These are phyloP conservation scores for Vanrija pseudolonga DNA, from an alignment of 1,284 basidiomycete genomes.

Conservation along the genomic window DNA sequence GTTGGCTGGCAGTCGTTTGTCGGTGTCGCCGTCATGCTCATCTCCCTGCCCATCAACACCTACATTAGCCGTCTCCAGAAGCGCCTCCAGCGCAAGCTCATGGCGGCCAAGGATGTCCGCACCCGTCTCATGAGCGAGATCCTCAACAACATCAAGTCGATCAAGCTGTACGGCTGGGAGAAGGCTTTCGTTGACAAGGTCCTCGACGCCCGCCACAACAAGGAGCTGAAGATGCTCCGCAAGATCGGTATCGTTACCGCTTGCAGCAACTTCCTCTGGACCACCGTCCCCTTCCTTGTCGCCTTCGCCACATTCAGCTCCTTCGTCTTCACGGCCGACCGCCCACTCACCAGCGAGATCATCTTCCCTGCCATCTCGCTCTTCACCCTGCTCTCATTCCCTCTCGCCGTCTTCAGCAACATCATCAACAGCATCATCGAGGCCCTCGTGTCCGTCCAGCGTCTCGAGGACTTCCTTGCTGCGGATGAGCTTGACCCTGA, in stretches of 20 bases:
- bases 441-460: slow-evolving; percentile 76
- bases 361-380: slow-evolving; percentile 93
- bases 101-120: slow-evolving; percentile 72
- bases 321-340: slow-evolving; percentile 65
- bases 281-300: slow-evolving; percentile 59
- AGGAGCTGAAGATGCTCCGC: slow-evolving; percentile 74
- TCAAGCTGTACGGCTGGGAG: slow-evolving; percentile 64
- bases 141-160: slow-evolving; percentile 79
- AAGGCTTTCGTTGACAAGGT: slow-evolving; percentile 71
- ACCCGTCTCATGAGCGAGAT: slow-evolving; percentile 58
- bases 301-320: slow-evolving; percentile 81
- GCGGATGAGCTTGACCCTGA: slow-evolving; percentile 77
- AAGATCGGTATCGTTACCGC: slow-evolving; percentile 70
- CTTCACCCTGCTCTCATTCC: slow-evolving; percentile 90
- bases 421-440: slow-evolving; percentile 50
- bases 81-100: slow-evolving; percentile 75
- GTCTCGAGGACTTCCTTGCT: slow-evolving; percentile 71
- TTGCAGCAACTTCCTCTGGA: slow-evolving; percentile 33
- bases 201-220: slow-evolving; percentile 72
- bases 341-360: slow-evolving; percentile 79
- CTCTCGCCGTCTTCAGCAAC: slow-evolving; percentile 61
- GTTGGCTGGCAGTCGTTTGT: slow-evolving; percentile 90
- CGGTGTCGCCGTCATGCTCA: slow-evolving; percentile 85
- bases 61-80: slow-evolving; percentile 72
- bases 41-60: slow-evolving; percentile 73